Evolutionary conservation across 192 early-diverging fungal species (phyloP).

Genomic region (Linnemannia elongata): DNA sequence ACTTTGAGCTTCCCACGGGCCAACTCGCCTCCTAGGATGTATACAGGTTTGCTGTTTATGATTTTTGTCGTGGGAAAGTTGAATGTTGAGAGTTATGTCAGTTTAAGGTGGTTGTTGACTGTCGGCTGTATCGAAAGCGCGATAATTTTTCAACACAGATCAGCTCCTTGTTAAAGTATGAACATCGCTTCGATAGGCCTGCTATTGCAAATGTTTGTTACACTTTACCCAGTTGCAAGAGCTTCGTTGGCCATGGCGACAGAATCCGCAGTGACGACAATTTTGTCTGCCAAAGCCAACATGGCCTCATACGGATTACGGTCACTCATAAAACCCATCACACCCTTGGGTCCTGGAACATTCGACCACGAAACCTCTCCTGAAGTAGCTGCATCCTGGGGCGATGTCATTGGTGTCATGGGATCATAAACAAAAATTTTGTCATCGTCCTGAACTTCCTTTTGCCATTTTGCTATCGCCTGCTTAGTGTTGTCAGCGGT

Average conservation of each 20-base stretch:
- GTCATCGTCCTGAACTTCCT: conserved; percentile 15
- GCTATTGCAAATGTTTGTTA: background rate
- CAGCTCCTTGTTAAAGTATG: background rate
- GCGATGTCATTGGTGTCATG: background rate
- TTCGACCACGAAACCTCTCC: background rate
- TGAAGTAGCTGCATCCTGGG: background rate
- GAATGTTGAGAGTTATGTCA: background rate
- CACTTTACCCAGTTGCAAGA: conserved; percentile 42
- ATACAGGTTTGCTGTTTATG: conserved; percentile 43
- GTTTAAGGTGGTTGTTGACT: background rate
- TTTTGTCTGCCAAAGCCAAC: conserved; percentile 46
- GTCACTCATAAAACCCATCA: conserved; percentile 6
- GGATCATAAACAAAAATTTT: conserved; percentile 46
- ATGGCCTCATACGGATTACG: conserved; percentile 44
- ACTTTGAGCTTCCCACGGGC: conserved; percentile 49
- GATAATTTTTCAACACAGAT: background rate
- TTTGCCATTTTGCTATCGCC: conserved; percentile 7
- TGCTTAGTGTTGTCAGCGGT: conserved; percentile 32
- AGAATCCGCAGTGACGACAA: conserved; percentile 54
- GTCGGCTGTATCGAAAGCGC: background rate
- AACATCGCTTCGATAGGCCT: background rate
- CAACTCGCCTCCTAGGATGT: conserved; percentile 42
- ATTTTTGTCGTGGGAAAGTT: background rate
- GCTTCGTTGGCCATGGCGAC: conserved; percentile 54
- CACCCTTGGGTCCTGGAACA: conserved; percentile 15